A percentile compares a stretch with the other conserved stretches of the same genome.
Conservation (phyloP, 495 filamentous ascomycete species). For the Penicillium maclennaniae region DNA sequence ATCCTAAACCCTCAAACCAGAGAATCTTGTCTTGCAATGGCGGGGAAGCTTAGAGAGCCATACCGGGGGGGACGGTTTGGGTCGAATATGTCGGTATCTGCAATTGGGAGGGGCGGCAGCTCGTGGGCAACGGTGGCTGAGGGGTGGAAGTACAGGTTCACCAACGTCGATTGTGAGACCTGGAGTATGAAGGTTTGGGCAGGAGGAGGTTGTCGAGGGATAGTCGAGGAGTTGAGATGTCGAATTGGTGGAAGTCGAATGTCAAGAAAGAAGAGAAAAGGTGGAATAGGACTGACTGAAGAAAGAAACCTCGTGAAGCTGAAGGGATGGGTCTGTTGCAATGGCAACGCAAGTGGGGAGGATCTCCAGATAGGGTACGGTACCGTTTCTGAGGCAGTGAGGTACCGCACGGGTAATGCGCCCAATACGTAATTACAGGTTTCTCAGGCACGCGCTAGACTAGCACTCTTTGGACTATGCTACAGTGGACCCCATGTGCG, state of each 20-base stretch:
- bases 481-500: background rate
- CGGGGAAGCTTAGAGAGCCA: slow-evolving; percentile 13
- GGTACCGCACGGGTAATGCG: background rate
- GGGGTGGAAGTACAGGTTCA: slow-evolving; percentile 12
- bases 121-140: slow-evolving; percentile 20
- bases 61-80: slow-evolving; percentile 10
- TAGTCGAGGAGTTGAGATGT: slow-evolving; percentile 2
- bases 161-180: background rate
- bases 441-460: no score
- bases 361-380: slow-evolving; percentile 40
- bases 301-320: slow-evolving; percentile 45
- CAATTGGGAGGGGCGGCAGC: slow-evolving; percentile 25
- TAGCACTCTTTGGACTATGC: no score
- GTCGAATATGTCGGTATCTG: slow-evolving; percentile 9
- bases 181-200: background rate
- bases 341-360: slow-evolving; percentile 51
- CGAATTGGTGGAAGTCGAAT: slow-evolving; percentile 16
- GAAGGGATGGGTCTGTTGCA: slow-evolving; percentile 51
- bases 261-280: slow-evolving; percentile 18
- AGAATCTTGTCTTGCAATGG: slow-evolving; percentile 5
- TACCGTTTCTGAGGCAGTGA: slow-evolving; percentile 6
- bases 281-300: slow-evolving; percentile 31
- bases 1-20: slow-evolving; percentile 16
- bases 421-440: background rate
- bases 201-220: background rate